Percentiles rank a stretch among this genome's conserved stretches.
These are phyloP conservation scores for Dioszegia aurantiaca DNA, from an alignment of 768 basidiomycete genomes.

Conservation along the genomic window DNA sequence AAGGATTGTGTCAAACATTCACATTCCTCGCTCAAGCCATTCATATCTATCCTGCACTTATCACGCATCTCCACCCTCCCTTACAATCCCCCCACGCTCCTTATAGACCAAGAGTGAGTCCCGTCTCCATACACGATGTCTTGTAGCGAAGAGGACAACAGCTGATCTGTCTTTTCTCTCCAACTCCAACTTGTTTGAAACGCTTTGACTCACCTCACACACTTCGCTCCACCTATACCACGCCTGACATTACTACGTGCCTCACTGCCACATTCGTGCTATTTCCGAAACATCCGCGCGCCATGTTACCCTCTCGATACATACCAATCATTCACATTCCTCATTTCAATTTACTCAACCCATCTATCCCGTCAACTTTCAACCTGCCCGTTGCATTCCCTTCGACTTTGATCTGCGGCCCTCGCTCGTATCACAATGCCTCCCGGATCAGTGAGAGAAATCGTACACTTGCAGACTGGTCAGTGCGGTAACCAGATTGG, in stretches of 20 bases:
- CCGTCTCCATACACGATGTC: background rate
- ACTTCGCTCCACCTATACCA: conserved; percentile 2
- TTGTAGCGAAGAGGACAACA: background rate
- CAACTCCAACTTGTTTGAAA: background rate
- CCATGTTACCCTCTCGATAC: background rate
- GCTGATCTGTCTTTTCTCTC: conserved; percentile 13
- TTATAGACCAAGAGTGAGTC: conserved; percentile 10
- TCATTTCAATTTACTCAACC: background rate
- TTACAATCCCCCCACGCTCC: background rate
- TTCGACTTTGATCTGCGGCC: background rate
- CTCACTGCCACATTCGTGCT: too few relatives aligned
- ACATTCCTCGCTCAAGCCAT: background rate
- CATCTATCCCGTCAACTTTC: background rate
- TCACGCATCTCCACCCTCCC: background rate
- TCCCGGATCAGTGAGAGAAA: conserved; percentile 64
- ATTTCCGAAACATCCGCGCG: too few relatives aligned
- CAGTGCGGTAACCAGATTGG: conserved; percentile 99
- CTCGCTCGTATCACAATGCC: conserved; percentile 13
- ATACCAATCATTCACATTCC: background rate
- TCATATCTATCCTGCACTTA: background rate
- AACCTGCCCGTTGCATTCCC: background rate
- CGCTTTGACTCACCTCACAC: conserved; percentile 1
- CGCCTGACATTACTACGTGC: background rate
- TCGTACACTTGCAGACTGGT: conserved; percentile 98
- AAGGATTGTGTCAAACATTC: background rate